phyloP scores from a whole-genome alignment of 306 rosid species.

The Vachellia pachyceras region DNA sequence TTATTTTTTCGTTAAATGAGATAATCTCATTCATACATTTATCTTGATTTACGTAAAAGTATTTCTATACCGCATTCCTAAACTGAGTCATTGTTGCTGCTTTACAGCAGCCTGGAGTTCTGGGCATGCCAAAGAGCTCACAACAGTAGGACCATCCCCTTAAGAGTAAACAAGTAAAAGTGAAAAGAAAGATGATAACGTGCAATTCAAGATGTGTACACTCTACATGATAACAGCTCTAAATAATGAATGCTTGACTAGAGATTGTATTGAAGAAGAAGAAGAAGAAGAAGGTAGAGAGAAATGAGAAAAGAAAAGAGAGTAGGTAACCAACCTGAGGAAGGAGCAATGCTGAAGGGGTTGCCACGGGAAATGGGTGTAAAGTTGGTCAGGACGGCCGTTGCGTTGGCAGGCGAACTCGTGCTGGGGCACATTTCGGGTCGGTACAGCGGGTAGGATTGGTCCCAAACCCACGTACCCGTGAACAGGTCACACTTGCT shows the following conservation, averaged over 20 bases:
- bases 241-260: not conserved
- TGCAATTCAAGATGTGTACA: not conserved
- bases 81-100: not conserved
- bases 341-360: conserved; percentile 64
- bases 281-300: not conserved
- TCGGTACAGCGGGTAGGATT: conserved; percentile 64
- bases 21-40: too few relatives aligned
- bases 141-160: not conserved
- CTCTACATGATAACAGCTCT: too few relatives aligned
- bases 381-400: conserved; percentile 77
- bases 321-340: conserved; percentile 46
- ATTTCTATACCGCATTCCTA: too few relatives aligned
- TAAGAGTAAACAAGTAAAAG: not conserved
- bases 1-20: too few relatives aligned
- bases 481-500: conserved; percentile 61
- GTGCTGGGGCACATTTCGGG: conserved; percentile 59
- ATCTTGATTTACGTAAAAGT: too few relatives aligned
- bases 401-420: conserved; percentile 79
- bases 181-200: not conserved
- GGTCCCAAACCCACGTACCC: conserved; percentile 75
- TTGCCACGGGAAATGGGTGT: conserved; percentile 78
- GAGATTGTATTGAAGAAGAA: not conserved
- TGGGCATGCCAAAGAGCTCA: not conserved
- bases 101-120: not conserved
- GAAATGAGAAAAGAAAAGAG: not conserved